Base-by-base conservation (phyloP, 73 alveolate species). In the Halteria grandinella region DNA sequence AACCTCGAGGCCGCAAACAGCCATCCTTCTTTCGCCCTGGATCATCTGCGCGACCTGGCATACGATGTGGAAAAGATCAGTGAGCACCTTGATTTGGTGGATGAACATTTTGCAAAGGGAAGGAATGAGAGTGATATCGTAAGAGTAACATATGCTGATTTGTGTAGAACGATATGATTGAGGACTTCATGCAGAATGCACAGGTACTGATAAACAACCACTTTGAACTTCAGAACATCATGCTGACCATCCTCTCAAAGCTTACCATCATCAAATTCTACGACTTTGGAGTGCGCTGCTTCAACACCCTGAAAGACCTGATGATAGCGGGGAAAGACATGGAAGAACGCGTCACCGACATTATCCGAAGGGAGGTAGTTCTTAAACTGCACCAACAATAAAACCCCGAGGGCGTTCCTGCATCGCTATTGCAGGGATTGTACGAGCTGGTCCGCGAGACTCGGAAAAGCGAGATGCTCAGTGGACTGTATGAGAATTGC, bases 1-100 rank as follows among this genome's bases (percentile, higher is more conserved):
- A 37, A 58, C 27, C 31, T 83, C n/a, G 88, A 83, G 40, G 80
- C 83, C 6, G 92, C 92, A 12, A 75, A 83, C 48, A 73, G 79
- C 20, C 58, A 55, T 20, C 92, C 92, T 12, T 27, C 92, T 4
- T 32, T 60, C 24, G 85, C 88, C 14, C 47, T 83, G 12, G 73
- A 74, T 37, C 70, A 31, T 31, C 27, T 83, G 18, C 57, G 51
- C 33, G 66, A 47, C 29, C 73, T 83, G n/a, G 88, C 92, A 8
- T 10, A 49, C 29, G 92, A 83, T 43, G 88, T 83, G 12, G 92
- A 73, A 29, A 47, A 69, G 37, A 75, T 83, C 21, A 71, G 60
- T 14, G 60, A 74, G 39, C 83, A 81, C 20, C 55, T 70, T 11
- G 87, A 69, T 25, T 21, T 64, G 71, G 62, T 69, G 17, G 90